Conservation (phyloP, 2,329 filamentous ascomycete species). For the Xylaria digitata region DNA sequence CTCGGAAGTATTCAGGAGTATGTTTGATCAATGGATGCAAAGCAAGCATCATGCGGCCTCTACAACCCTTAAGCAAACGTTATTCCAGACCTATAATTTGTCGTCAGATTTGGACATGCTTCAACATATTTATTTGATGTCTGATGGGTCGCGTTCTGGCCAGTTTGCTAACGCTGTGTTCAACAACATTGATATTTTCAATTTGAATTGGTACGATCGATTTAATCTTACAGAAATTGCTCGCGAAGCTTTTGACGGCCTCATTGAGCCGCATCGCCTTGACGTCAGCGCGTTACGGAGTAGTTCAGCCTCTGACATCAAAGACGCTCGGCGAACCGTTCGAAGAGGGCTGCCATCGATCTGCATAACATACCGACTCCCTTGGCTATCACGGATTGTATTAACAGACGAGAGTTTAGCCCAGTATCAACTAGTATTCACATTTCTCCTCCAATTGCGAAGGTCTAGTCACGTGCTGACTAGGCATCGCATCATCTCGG, state of each 20-base stretch:
- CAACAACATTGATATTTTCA: constrained; percentile 73
- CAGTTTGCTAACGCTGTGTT: constrained; percentile 77
- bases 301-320: constrained; percentile 56
- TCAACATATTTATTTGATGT: constrained; percentile 79
- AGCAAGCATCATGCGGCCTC: constrained; percentile 79
- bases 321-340: constrained; percentile 67
- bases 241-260: constrained; percentile 74
- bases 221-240: constrained; percentile 83
- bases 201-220: constrained; percentile 78
- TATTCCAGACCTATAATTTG: constrained; percentile 78
- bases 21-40: constrained; percentile 81
- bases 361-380: constrained; percentile 74
- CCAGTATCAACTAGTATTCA: constrained; percentile 78
- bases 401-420: constrained; percentile 72
- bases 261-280: constrained; percentile 71
- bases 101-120: constrained; percentile 73
- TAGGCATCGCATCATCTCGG: constrained; percentile 59
- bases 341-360: constrained; percentile 70
- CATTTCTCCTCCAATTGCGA: constrained; percentile 80
- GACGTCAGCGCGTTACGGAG: constrained; percentile 64
- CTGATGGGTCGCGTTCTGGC: constrained; percentile 75
- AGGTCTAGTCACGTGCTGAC: constrained; percentile 76
- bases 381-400: constrained; percentile 77
- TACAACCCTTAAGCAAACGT: constrained; percentile 69
- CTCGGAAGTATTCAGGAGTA: constrained; percentile 75